Conservation (phyloP, 768 basidiomycete genomes). For the Trametes cinnabarina region DNA sequence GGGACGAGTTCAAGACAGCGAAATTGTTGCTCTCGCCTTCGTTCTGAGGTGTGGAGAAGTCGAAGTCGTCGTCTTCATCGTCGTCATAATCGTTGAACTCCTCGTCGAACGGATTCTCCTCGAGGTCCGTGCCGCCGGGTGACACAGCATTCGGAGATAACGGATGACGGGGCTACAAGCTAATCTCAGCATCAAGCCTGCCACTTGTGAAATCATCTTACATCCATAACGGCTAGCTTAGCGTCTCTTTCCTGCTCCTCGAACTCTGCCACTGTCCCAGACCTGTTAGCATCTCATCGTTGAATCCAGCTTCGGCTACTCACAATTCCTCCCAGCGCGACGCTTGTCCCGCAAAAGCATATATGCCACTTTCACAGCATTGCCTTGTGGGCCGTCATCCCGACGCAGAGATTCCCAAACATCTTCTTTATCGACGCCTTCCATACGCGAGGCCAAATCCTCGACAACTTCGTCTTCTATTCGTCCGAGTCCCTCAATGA, state of each 20-base stretch:
- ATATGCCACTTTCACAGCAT: slow-evolving; percentile 96
- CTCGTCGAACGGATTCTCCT: slow-evolving; percentile 80
- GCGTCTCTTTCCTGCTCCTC: slow-evolving; percentile 88
- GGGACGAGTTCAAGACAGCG: slow-evolving; percentile 86
- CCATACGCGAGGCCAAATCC: slow-evolving; percentile 70
- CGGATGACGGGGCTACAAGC: slow-evolving; percentile 60
- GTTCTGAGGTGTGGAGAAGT: slow-evolving; percentile 45
- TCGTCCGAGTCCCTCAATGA: slow-evolving; percentile 88
- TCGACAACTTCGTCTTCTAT: slow-evolving; percentile 92
- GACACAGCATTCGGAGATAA: slow-evolving; percentile 68
- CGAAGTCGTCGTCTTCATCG: slow-evolving; percentile 53
- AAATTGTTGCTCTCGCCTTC: slow-evolving; percentile 60
- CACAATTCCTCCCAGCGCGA: slow-evolving; percentile 79
- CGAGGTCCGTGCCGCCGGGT: slow-evolving; percentile 54
- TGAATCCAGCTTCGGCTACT: slow-evolving; percentile 34
- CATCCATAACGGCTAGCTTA: slow-evolving; percentile 76
- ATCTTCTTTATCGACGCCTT: slow-evolving; percentile 75
- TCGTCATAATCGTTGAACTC: slow-evolving; percentile 58
- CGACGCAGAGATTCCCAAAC: slow-evolving; percentile 82
- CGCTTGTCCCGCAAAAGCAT: slow-evolving; percentile 89
- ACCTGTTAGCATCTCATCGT: neutral
- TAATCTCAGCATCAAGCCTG: slow-evolving; percentile 11
- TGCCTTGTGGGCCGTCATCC: slow-evolving; percentile 84
- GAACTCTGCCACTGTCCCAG: slow-evolving; percentile 59
- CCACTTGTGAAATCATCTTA: slow-evolving; percentile 38